phyloP scores from a whole-genome alignment of 345 rosid genomes.

The Raphanus sativus region DNA sequence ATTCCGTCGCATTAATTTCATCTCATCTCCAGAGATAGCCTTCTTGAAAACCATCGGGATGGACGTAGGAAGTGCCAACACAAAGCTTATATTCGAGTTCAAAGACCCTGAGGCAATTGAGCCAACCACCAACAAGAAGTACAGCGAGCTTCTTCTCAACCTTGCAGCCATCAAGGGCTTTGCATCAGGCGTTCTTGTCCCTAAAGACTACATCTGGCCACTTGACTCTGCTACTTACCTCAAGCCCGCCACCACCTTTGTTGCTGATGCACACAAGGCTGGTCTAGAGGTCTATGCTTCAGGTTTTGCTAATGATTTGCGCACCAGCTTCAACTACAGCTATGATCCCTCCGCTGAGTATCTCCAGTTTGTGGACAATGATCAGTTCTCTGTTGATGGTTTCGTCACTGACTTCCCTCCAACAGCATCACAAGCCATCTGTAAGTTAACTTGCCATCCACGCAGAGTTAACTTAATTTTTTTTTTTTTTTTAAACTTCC shows the following conservation, averaged over 20 bases:
- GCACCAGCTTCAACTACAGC: constrained; percentile 56
- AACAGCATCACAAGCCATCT: constrained; percentile 66
- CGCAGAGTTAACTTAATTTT: no score
- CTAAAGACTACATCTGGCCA: constrained; percentile 75
- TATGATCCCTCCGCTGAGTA: constrained; percentile 77
- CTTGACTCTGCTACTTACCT: constrained; percentile 50
- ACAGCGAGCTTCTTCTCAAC: constrained; percentile 45
- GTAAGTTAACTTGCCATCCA: constrained; percentile 42
- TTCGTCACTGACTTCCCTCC: constrained; percentile 78
- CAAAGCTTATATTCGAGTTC: constrained; percentile 51
- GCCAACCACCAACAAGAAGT: constrained; percentile 66
- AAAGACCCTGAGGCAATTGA: constrained; percentile 52
- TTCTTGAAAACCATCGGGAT: constrained; percentile 56
- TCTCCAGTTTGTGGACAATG: constrained; percentile 56
- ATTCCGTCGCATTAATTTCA: constrained; percentile 28
- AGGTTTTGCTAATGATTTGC: constrained; percentile 71
- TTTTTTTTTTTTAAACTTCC: no score
- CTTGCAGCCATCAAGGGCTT: constrained; percentile 57
- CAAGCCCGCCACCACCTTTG: constrained; percentile 57
- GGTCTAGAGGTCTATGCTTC: constrained; percentile 76
- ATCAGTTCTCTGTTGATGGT: constrained; percentile 76
- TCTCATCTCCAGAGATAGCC: constrained; percentile 74
- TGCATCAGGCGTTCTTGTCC: constrained; percentile 75
- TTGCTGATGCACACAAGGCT: constrained; percentile 71
- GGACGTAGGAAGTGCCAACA: constrained; percentile 40